Base-by-base conservation (phyloP, 805 yeast genomes). In the Candida odintsovae region DNA sequence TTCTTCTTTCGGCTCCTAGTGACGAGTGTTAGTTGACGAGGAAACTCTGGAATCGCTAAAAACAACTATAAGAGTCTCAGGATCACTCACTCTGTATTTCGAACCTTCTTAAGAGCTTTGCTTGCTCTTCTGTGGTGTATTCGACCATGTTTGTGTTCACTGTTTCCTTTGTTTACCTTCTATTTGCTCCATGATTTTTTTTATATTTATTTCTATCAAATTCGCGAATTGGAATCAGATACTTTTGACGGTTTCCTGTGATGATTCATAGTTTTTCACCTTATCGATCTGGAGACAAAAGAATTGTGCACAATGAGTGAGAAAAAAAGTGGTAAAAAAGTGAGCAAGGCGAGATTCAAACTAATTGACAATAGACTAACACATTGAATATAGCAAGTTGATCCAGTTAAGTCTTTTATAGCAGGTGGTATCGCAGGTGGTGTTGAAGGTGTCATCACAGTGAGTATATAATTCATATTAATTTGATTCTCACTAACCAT, bases 341-440 rank as follows among this genome's bases (percentile, higher is more conserved):
- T 40, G 39, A 38, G 41, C 21, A 37, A 7, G 28, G 11, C 22
- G 26, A 16, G 7, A 33, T 16, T n/a, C n/a, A 13, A n/a, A 21
- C 38, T 29, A 44, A 20, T 37, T 42, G 22, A 46, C 21, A 15
- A 36, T 23, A 16, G 21, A 39, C 43, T 45, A 44, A 45, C 42
- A 15, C n/a, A 22, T 6, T n/a, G n/a, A 15, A 21, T 16, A 12
- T 22, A 52, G 50, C 47, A 76, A 61, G 77, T 80, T 13, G 92
- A 85, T 62, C 92, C 94, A 2, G 59, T 77, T 50, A 81, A 85
- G 58, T 88, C 97, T 2, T 89, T 92, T 59, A 71, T 90, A 23
- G 98, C 97, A 7, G 99, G 99, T 47, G 97, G 97, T 44, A 75
- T 86, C 0, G 99, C 98, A 0, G 99, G 98, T 48, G 98, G 96